These are phyloP conservation scores for Arthromyces matolae DNA, from an alignment of 768 basidiomycete genomes.

Conservation along the genomic window DNA sequence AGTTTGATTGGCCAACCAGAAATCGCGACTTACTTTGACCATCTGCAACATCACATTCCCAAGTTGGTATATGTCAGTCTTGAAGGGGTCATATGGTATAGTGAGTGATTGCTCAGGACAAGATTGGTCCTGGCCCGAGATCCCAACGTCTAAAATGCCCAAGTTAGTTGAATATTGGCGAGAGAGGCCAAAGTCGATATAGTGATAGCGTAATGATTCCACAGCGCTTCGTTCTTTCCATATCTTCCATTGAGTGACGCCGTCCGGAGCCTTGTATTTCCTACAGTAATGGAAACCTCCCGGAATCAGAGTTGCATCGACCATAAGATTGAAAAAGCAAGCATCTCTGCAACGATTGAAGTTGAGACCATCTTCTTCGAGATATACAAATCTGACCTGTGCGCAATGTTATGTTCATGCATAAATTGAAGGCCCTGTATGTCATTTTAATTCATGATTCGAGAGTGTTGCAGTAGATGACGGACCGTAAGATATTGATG, in stretches of 20 bases:
- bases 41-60: constrained; percentile 25
- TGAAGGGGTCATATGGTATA: constrained; percentile 33
- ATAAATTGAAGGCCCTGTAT: constrained; percentile 20
- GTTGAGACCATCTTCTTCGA: background rate
- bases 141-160: constrained; percentile 19
- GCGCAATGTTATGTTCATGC: constrained; percentile 19
- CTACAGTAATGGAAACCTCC: constrained; percentile 22
- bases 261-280: constrained; percentile 7
- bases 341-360: constrained; percentile 3
- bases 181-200: constrained; percentile 38
- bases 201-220: constrained; percentile 29
- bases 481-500: constrained; percentile 7
- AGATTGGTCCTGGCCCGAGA: constrained; percentile 39
- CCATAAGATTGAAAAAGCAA: too few relatives aligned
- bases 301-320: too few relatives aligned
- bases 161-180: constrained; percentile 19
- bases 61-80: constrained; percentile 40
- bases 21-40: background rate
- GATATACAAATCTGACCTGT: constrained; percentile 11
- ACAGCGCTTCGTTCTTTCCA: constrained; percentile 24
- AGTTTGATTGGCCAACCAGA: background rate
- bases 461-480: too few relatives aligned
- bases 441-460: background rate
- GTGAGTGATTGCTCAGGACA: constrained; percentile 30
- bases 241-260: constrained; percentile 6